phyloP scores from a whole-genome alignment of 345 rosid genomes.

The Rhodamnia rubescens region DNA sequence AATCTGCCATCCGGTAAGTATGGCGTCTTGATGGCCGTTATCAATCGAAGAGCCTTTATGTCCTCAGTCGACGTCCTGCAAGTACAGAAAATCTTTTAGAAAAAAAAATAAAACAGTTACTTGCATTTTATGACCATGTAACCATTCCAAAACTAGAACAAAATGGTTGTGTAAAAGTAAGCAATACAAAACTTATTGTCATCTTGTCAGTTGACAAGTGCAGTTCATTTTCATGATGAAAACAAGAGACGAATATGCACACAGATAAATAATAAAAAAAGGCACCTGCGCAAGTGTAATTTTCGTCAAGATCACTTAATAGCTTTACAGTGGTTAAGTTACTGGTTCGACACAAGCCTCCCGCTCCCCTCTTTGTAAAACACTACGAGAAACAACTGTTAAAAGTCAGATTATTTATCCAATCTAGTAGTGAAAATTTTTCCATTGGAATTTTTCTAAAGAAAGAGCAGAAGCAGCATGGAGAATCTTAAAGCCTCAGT shows the following conservation, averaged over 20 bases:
- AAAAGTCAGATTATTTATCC: neutral
- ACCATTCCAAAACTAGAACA: neutral
- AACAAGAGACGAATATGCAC: neutral
- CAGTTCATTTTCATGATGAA: neutral
- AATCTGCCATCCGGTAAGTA: slow-evolving; percentile 90
- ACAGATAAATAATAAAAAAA: neutral
- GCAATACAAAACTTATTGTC: neutral
- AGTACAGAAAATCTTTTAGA: neutral
- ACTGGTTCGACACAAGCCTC: neutral
- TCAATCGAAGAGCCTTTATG: slow-evolving; percentile 56
- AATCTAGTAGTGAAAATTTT: neutral
- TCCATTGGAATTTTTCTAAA: neutral
- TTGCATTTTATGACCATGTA: neutral
- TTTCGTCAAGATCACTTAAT: neutral
- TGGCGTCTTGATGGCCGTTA: slow-evolving; percentile 88
- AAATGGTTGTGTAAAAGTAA: neutral
- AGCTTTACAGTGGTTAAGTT: neutral
- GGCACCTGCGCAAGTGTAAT: neutral
- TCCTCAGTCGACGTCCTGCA: slow-evolving; percentile 67
- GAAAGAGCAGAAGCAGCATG: neutral
- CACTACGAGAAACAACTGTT: neutral
- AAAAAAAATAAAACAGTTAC: neutral
- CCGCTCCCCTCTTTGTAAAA: neutral
- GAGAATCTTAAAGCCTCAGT: neutral
- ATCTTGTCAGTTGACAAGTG: neutral